These are phyloP conservation scores for Crithidia acanthocephali DNA, from an alignment of 208 protist species.

Conservation along the genomic window DNA sequence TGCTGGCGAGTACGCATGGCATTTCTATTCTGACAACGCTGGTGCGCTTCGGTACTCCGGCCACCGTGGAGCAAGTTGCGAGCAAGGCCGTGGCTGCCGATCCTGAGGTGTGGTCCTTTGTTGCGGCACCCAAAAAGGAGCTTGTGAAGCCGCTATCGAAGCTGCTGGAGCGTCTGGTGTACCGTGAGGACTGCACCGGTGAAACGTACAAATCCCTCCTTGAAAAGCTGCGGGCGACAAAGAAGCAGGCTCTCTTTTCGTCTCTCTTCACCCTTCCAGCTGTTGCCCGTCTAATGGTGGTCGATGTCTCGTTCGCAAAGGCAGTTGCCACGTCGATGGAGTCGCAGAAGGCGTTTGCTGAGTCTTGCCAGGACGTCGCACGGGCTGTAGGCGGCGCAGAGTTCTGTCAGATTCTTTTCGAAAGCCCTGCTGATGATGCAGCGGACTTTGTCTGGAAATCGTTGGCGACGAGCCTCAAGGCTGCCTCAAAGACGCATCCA, in stretches of 20 bases:
- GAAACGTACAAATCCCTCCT: constrained; percentile 50
- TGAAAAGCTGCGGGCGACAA: constrained; percentile 29
- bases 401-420: constrained; percentile 33
- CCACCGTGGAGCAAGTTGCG: constrained; percentile 61
- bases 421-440: constrained; percentile 12
- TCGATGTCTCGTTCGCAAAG: constrained; percentile 48
- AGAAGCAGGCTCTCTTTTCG: constrained; percentile 34
- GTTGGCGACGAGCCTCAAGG: constrained; percentile 24
- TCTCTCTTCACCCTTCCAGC: constrained; percentile 63
- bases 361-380: constrained; percentile 21
- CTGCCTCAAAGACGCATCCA: constrained; percentile 30
- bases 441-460: constrained; percentile 52
- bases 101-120: constrained; percentile 46
- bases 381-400: constrained; percentile 14
- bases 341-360: constrained; percentile 35
- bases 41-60: constrained; percentile 73
- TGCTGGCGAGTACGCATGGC: constrained; percentile 49
- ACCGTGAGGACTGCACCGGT: constrained; percentile 71
- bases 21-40: constrained; percentile 75
- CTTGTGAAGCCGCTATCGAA: constrained; percentile 41
- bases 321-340: constrained; percentile 25
- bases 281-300: constrained; percentile 48
- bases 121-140: constrained; percentile 28
- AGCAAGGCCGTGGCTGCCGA: constrained; percentile 33
- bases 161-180: constrained; percentile 76